Conservation (phyloP, 108 stramenopile species). For the Ochromonas danica region DNA sequence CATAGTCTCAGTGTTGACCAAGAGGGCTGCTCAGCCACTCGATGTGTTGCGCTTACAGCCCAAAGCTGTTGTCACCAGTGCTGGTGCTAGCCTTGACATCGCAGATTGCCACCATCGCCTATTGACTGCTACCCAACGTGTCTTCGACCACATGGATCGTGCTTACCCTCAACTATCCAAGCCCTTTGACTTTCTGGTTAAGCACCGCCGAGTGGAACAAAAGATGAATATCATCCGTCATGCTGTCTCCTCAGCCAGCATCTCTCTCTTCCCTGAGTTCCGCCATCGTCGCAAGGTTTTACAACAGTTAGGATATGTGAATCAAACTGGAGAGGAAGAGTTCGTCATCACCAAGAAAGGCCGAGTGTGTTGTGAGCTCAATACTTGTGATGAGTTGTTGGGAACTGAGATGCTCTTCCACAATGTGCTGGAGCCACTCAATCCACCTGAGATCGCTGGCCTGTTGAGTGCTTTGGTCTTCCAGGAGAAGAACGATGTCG, state of each 20-base stretch:
- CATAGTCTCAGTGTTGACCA: neutral
- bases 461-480: slow-evolving; percentile 84
- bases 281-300: slow-evolving; percentile 76
- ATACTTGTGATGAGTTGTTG: slow-evolving; percentile 87
- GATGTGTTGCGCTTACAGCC: neutral
- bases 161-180: neutral
- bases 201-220: neutral
- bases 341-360: too few relatives aligned
- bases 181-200: neutral
- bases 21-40: too few relatives aligned
- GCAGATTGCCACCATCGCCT: neutral
- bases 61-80: neutral
- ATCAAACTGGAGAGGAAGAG: too few relatives aligned
- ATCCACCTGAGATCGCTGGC: slow-evolving; percentile 90
- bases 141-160: neutral
- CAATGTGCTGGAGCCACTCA: slow-evolving; percentile 83
- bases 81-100: neutral
- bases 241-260: slow-evolving; percentile 42
- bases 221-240: slow-evolving; percentile 38
- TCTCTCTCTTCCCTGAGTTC: slow-evolving; percentile 91
- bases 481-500: slow-evolving; percentile 50
- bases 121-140: neutral
- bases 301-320: slow-evolving; percentile 79
- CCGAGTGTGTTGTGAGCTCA: slow-evolving; percentile 88
- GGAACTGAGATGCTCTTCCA: slow-evolving; percentile 95